Evolutionary conservation across 1,284 basidiomycete genomes (phyloP).

Genomic region (Pulchroboletus neoregius): DNA sequence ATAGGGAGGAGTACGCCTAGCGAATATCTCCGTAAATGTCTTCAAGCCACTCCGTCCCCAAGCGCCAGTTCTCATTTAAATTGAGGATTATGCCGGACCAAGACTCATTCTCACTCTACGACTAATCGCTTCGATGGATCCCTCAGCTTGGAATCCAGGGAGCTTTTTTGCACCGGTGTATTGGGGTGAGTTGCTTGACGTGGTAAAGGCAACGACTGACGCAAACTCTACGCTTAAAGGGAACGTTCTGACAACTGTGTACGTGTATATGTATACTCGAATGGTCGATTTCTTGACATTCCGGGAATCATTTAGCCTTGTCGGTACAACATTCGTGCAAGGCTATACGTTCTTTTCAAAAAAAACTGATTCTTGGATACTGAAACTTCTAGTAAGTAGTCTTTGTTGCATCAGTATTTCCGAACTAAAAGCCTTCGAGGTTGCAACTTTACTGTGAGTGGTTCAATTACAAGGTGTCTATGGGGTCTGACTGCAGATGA

Average conservation of each 20-base stretch:
- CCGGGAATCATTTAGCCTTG: background rate
- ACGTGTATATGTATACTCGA: background rate
- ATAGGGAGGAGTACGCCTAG: background rate
- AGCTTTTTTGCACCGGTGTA: too few species aligned
- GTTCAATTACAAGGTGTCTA: background rate
- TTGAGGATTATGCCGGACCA: too few species aligned
- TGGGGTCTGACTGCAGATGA: background rate
- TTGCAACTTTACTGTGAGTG: background rate
- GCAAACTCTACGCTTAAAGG: background rate
- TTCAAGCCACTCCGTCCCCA: too few species aligned
- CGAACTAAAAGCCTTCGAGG: too few species aligned
- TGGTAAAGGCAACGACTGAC: background rate
- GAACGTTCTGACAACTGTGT: background rate
- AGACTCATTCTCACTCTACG: too few species aligned
- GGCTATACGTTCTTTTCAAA: too few species aligned
- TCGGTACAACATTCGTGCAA: too few species aligned
- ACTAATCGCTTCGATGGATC: background rate
- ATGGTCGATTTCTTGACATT: background rate
- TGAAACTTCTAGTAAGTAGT: too few species aligned
- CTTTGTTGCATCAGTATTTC: too few species aligned
- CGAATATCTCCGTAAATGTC: too few species aligned
- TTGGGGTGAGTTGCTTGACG: background rate
- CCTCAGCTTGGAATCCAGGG: background rate
- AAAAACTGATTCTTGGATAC: too few species aligned
- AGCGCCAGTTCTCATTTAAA: too few species aligned